Percentiles rank a stretch among this genome's conserved stretches.
Evolutionary conservation across 352 stramenopile genomes (phyloP).

Genomic region (Phytopythium oedochilum): DNA sequence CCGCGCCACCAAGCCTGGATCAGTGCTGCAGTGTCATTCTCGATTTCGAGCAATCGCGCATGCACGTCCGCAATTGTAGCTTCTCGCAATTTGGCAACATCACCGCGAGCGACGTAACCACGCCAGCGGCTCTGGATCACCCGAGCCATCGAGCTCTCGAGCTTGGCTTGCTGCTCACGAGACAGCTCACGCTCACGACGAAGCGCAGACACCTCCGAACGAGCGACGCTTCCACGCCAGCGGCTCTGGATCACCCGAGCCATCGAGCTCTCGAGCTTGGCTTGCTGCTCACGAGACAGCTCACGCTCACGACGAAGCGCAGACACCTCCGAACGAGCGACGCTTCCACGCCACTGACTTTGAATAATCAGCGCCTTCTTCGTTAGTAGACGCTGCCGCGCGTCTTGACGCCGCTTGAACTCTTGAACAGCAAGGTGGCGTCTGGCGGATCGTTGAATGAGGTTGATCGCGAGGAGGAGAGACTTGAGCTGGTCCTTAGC

Average conservation of each 20-base stretch:
- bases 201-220: constrained; percentile 7
- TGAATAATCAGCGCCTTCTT: not conserved
- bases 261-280: constrained; percentile 9
- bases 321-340: constrained; percentile 10
- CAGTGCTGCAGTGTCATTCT: constrained; percentile 18
- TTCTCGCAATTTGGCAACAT: not conserved
- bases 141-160: not conserved
- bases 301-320: constrained; percentile 10
- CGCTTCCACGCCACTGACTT: not conserved
- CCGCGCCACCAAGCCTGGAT: constrained; percentile 37
- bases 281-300: not conserved
- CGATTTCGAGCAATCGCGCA: constrained; percentile 14
- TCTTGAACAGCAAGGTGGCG: not conserved
- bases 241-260: constrained; percentile 1
- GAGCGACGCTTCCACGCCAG: constrained; percentile 11
- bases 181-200: constrained; percentile 1
- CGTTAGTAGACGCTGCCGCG: not conserved
- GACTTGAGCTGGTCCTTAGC: not conserved
- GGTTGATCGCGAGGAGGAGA: not conserved
- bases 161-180: not conserved
- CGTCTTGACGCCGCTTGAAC: not conserved
- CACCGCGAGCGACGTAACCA: constrained; percentile 2
- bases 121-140: constrained; percentile 11
- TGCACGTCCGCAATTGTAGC: constrained; percentile 18
- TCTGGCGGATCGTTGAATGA: constrained; percentile 1